Evolutionary conservation across 495 filamentous ascomycete genomes (phyloP), one percentile per base, ranked within the genome.

Genomic region (Penicillium lividum): DNA sequence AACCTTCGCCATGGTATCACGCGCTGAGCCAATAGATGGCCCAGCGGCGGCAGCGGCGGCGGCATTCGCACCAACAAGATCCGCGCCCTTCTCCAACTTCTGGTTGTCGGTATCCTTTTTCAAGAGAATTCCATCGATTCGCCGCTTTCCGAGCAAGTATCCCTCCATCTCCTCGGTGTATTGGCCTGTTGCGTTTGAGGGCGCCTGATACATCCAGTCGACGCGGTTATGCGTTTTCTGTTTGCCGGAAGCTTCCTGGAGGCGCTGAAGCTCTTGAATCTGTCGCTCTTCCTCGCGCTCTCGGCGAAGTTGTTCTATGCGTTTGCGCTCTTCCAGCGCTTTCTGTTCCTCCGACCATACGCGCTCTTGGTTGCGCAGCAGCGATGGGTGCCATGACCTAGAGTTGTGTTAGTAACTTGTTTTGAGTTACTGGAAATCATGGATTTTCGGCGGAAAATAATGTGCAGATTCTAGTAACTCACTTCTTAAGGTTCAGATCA

Each of bases 201-300:
- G 92, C 1, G 92, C 94, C 62, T 85, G 80, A 74, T 98, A 98
- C 91, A 98, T 96, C 90, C 95, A 98, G 65, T 98, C 93, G 18
- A 98, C 94, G 11, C 91, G 84, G 60, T 91, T 86, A 3, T 86
- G 68, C 34, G 84, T 82, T 57, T 85, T 88, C 57, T 82, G 81
- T 16, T 92, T 92, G 33, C 95, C 95, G 11, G 91, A 89, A 40
- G 89, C 87, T 74, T 97, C 95, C 56, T 96, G 91, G 45, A 96
- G 84, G 45, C 86, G 85, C 67, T 96, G 89, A 3, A 98, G 86
- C 67, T 97, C 94, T 68, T 96, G 89, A 60, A 96, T 90, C 56
- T 87, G 84, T 9, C 95, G 88, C 75, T 99, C 94, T 75, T 99
- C 93, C 64, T 92, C 89, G 47, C 95, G 86, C 73, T 99, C 94